A percentile compares a stretch with the other conserved stretches of the same genome.
These are phyloP conservation scores for Geotrichum klebahnii DNA, from an alignment of 1,139 yeast species.

Conservation along the genomic window DNA sequence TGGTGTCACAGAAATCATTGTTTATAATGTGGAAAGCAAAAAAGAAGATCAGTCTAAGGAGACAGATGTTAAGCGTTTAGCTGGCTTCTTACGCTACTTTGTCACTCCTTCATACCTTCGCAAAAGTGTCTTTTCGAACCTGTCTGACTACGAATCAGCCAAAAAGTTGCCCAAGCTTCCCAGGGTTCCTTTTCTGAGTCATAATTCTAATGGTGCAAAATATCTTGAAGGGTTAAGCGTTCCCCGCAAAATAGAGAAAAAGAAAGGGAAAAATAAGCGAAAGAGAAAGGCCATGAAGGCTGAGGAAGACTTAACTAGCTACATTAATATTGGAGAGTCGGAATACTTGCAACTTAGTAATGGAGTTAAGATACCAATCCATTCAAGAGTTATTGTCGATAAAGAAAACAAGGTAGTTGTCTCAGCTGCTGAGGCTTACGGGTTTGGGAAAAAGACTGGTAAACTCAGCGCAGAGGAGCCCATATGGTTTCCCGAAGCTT, in stretches of 20 bases:
- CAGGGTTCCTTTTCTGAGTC: constrained; percentile 68
- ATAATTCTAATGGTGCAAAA: constrained; percentile 29
- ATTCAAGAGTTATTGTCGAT: constrained; percentile 80
- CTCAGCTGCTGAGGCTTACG: constrained; percentile 70
- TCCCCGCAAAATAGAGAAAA: constrained; percentile 46
- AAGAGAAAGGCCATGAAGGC: constrained; percentile 35
- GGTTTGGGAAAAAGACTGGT: constrained; percentile 36
- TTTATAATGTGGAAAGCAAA: constrained; percentile 44
- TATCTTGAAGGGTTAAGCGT: constrained; percentile 70
- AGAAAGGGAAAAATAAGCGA: constrained; percentile 48
- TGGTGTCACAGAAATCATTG: constrained; percentile 66
- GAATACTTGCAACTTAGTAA: constrained; percentile 52
- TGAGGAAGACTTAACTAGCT: constrained; percentile 50
- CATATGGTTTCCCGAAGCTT: constrained; percentile 33
- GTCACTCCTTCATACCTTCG: constrained; percentile 83
- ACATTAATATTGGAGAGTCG: constrained; percentile 66
- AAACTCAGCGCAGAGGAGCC: constrained; percentile 10
- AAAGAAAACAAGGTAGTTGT: constrained; percentile 58
- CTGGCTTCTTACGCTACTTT: constrained; percentile 71
- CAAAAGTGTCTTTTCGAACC: constrained; percentile 54
- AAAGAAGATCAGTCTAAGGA: constrained; percentile 25
- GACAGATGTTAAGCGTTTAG: constrained; percentile 41
- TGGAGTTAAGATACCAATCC: constrained; percentile 64
- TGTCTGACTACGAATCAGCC: constrained; percentile 50
- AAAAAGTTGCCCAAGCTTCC: constrained; percentile 65